Percentiles rank a stretch among this genome's conserved stretches.
phyloP scores from a whole-genome alignment of 2,329 filamentous ascomycete genomes.

The Trichoderma pleuroti region DNA sequence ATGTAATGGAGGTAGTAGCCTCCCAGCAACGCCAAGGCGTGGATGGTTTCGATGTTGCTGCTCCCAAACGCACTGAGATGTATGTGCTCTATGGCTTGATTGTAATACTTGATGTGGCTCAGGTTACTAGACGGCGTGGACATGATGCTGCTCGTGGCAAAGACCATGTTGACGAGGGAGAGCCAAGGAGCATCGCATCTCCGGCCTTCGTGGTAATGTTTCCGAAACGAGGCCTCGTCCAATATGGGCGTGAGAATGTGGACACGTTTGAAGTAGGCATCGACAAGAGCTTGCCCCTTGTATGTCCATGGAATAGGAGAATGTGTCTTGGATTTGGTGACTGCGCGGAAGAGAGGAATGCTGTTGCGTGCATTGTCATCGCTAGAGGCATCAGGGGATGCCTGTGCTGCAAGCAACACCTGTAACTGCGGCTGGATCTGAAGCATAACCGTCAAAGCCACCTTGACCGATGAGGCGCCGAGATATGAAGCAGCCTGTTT shows the following conservation, averaged over 20 bases:
- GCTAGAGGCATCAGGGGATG: background rate
- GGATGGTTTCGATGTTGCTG: slow-evolving; percentile 69
- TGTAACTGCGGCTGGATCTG: slow-evolving; percentile 32
- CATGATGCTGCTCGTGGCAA: slow-evolving; percentile 59
- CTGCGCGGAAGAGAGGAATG: background rate
- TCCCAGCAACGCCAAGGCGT: slow-evolving; percentile 67
- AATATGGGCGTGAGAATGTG: slow-evolving; percentile 59
- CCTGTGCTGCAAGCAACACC: slow-evolving; percentile 21
- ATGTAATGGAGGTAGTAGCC: slow-evolving; percentile 77
- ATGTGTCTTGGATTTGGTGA: background rate
- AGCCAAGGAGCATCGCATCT: slow-evolving; percentile 58
- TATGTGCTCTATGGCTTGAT: slow-evolving; percentile 50
- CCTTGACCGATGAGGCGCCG: slow-evolving; percentile 62
- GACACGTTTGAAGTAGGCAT: slow-evolving; percentile 53
- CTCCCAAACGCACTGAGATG: slow-evolving; percentile 53
- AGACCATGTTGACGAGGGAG: slow-evolving; percentile 59
- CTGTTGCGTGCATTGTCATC: background rate
- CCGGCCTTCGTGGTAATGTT: slow-evolving; percentile 45
- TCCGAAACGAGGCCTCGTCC: slow-evolving; percentile 57
- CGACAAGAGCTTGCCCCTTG: slow-evolving; percentile 23
- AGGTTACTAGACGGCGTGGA: slow-evolving; percentile 47
- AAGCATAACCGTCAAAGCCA: slow-evolving; percentile 56
- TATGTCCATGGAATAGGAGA: slow-evolving; percentile 9
- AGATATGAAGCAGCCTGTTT: slow-evolving; percentile 56
- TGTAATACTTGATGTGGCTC: slow-evolving; percentile 55